Conservation (phyloP, 345 rosid species). For the Sisymbrium irio region DNA sequence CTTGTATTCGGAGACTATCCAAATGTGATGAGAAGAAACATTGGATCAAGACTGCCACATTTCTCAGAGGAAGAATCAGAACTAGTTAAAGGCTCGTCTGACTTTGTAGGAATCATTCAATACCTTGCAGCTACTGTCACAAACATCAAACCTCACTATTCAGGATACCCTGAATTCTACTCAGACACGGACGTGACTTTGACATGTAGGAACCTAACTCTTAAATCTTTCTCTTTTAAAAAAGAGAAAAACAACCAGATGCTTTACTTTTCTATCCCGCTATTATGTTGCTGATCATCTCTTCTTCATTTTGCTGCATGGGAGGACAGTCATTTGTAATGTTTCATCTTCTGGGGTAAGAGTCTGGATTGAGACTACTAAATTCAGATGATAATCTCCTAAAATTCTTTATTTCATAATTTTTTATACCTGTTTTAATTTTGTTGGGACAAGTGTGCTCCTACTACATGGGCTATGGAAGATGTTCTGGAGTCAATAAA, state of each 20-base stretch:
- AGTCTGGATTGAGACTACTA: background rate
- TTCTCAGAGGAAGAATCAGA: background rate
- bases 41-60: background rate
- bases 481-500: background rate
- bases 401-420: background rate
- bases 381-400: background rate
- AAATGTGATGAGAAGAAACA: background rate
- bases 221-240: background rate
- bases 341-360: background rate
- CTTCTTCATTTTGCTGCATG: background rate
- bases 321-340: background rate
- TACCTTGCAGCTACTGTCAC: background rate
- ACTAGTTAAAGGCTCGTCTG: background rate
- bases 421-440: background rate
- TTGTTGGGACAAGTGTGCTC: background rate
- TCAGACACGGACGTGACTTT: background rate
- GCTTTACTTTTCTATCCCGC: no score
- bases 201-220: background rate
- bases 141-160: background rate
- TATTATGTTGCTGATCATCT: background rate
- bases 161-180: background rate
- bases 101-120: background rate
- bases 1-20: background rate
- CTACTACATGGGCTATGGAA: background rate
- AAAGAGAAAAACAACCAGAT: no score